A percentile compares a stretch with the other conserved stretches of the same genome.
These are phyloP conservation scores for Colletotrichum graminicola DNA, from an alignment of 2,329 filamentous ascomycete genomes.

Conservation along the genomic window DNA sequence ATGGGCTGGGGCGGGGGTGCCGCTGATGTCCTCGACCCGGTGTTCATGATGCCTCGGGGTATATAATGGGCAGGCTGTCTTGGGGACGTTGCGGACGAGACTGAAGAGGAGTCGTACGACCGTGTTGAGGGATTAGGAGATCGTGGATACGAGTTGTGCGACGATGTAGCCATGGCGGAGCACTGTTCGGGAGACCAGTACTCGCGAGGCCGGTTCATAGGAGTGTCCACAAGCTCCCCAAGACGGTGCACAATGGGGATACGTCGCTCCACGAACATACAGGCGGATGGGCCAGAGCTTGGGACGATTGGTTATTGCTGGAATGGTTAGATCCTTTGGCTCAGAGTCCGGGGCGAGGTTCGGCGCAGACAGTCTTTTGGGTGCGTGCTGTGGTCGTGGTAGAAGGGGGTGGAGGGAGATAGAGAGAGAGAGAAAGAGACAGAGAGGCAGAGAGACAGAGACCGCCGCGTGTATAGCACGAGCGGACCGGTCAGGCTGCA, in stretches of 20 bases:
- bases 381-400: conserved; percentile 3
- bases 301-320: conserved; percentile 11
- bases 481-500: conserved; percentile 27
- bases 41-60: conserved; percentile 62
- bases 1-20: conserved; percentile 65
- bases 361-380: neutral
- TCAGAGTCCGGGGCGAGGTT: neutral
- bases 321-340: conserved; percentile 11
- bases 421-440: neutral
- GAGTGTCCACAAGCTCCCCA: conserved; percentile 54
- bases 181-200: conserved; percentile 48
- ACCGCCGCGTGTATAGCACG: neutral
- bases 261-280: conserved; percentile 57
- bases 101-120: conserved; percentile 74
- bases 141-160: conserved; percentile 70
- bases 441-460: too few relatives aligned
- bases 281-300: conserved; percentile 46
- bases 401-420: neutral
- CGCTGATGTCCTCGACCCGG: conserved; percentile 63
- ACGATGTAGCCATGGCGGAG: conserved; percentile 44
- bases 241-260: conserved; percentile 53
- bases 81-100: conserved; percentile 72
- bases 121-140: conserved; percentile 72
- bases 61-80: conserved; percentile 66
- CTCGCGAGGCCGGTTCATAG: conserved; percentile 52